These are phyloP conservation scores for Pseudopithomyces maydicus DNA, from an alignment of 2,329 filamentous ascomycete species.

Conservation along the genomic window DNA sequence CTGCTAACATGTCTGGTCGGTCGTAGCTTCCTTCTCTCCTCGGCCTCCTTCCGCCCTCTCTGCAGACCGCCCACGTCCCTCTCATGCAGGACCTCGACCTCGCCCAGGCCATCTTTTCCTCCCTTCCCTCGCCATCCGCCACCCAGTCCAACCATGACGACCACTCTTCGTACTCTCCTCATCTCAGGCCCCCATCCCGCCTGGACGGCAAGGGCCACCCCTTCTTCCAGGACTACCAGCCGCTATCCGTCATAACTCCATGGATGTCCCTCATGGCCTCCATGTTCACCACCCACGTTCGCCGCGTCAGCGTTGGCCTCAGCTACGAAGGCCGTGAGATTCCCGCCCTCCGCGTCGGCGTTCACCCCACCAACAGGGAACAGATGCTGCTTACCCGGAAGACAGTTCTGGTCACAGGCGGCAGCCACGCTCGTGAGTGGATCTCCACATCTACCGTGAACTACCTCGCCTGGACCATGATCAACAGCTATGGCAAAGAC, in stretches of 20 bases:
- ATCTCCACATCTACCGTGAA: constrained; percentile 90
- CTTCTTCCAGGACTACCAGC: constrained; percentile 93
- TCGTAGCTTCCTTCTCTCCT: constrained; percentile 72
- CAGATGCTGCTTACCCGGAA: constrained; percentile 62
- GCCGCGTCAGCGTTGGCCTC: constrained; percentile 76
- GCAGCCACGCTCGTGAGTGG: constrained; percentile 95
- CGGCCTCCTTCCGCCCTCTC: constrained; percentile 73
- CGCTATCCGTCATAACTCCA: constrained; percentile 78
- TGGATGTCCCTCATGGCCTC: constrained; percentile 92
- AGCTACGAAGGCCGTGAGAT: constrained; percentile 89
- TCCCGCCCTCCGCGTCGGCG: constrained; percentile 76
- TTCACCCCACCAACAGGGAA: constrained; percentile 57
- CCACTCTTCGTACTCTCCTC: constrained; percentile 30
- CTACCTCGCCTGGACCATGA: constrained; percentile 86
- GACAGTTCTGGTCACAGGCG: constrained; percentile 81
- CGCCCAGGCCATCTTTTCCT: constrained; percentile 74
- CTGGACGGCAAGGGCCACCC: constrained; percentile 60
- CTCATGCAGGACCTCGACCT: constrained; percentile 75
- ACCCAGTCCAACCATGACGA: constrained; percentile 31
- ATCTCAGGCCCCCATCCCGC: constrained; percentile 34
- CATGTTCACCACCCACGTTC: constrained; percentile 84
- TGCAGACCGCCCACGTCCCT: constrained; percentile 73
- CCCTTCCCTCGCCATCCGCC: constrained; percentile 63
- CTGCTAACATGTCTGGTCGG: constrained; percentile 7
- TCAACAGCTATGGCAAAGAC: constrained; percentile 79